Percentiles rank a stretch among this genome's conserved stretches.
Evolutionary conservation across 371 early-diverging fungal genomes (phyloP).

Genomic region (Rhizopus delemar): DNA sequence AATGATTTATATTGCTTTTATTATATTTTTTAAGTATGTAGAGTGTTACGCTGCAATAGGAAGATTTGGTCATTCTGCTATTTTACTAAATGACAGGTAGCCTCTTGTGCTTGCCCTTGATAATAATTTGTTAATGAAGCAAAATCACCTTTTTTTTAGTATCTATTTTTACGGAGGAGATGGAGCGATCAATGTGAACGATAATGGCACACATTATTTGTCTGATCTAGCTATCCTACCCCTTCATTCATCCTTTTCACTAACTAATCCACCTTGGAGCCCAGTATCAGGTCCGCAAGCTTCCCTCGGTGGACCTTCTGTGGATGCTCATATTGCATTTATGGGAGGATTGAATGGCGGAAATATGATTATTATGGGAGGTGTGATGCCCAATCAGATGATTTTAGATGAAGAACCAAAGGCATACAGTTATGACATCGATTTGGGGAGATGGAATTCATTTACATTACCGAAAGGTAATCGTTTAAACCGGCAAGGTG

Average conservation of each 20-base stretch:
- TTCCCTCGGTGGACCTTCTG: constrained; percentile 40
- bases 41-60: constrained; percentile 17
- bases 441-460: constrained; percentile 39
- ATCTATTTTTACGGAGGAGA: constrained; percentile 50
- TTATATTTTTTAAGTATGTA: neutral
- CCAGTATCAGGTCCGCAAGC: constrained; percentile 42
- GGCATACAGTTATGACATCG: constrained; percentile 40
- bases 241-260: constrained; percentile 24
- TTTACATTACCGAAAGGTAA: constrained; percentile 36
- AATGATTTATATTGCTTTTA: constrained; percentile 7
- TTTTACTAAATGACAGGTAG: constrained; percentile 27
- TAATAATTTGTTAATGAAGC: too few relatives aligned
- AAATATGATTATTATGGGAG: constrained; percentile 45
- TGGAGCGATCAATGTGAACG: constrained; percentile 31
- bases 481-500: constrained; percentile 38
- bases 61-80: constrained; percentile 28
- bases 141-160: constrained; percentile 13
- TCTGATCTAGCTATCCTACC: constrained; percentile 46
- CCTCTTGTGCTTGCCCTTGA: too few relatives aligned
- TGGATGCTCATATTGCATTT: constrained; percentile 44
- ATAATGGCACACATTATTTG: constrained; percentile 33
- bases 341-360: constrained; percentile 27
- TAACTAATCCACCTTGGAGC: constrained; percentile 45
- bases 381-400: constrained; percentile 29
- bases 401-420: constrained; percentile 25